Evolutionary conservation across 257 asterid species (phyloP), one percentile per base, ranked within the genome.

Genomic region (Linaria vulgaris): DNA sequence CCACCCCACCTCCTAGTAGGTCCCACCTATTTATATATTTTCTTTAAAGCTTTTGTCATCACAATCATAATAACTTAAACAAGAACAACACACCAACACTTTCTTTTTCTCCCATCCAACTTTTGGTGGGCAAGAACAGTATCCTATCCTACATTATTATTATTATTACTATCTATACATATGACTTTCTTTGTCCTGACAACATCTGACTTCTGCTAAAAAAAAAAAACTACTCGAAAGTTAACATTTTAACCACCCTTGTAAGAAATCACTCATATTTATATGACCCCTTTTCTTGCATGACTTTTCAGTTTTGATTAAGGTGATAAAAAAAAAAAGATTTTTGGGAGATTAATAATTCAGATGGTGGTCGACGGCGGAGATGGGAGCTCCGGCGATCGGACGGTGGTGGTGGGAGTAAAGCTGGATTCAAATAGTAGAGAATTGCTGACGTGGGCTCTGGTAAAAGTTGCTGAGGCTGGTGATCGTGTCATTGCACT

Each of bases 401-500:
- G 94, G 65, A 77, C 91, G 61, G 88, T 85, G 69, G 83, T 94
- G 54, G 99, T 94, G 13, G 99, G 97, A 5, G 88, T 94, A 49
- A 94, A 90, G 79, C 66, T 94, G 56, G 95, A 90, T 77, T 68
- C 79, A 10, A 80, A 64, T 48, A 85, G 97, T 71, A 75, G 90
- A 53, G 97, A 94, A 66, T 69, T 94, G 68, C 90, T 94, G 48
- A 94, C 99, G 64, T 94, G 99, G 99, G 94, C 97, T 69, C 77
- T 94, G 43, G 97, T 94, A 24, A 94, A 94, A 65, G 88, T 90
- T 41, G 96, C 96, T 71, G 88, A 81, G 69, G 69, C 96, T 23
- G 99, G 99, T 69, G 97, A 94, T 82, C 86, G 72, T 20, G 94
- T 94, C 70, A 52, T 94, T 78, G 99, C 97, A 5, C 90, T 94